A percentile compares a stretch with the other conserved stretches of the same genome.
phyloP scores from a whole-genome alignment of 1,284 basidiomycete genomes.

The Pisolithus thermaeus region DNA sequence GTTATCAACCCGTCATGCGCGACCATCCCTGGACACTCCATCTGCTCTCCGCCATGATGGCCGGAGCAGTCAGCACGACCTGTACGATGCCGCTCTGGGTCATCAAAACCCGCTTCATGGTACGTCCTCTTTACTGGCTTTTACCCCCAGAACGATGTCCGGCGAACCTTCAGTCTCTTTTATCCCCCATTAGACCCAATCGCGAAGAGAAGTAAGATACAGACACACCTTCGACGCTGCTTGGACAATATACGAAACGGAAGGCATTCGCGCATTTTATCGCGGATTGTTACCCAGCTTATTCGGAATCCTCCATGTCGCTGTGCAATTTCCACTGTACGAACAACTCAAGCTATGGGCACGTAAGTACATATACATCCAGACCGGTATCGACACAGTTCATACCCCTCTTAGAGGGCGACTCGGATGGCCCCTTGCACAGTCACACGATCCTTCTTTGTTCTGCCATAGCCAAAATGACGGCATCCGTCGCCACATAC shows the following conservation, averaged over 20 bases:
- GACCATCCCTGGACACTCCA: constrained; percentile 82
- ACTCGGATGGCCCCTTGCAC: constrained; percentile 54
- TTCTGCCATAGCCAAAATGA: constrained; percentile 89
- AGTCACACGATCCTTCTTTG: constrained; percentile 75
- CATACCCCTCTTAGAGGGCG: constrained; percentile 37
- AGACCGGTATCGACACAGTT: not conserved
- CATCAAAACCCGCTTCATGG: constrained; percentile 97
- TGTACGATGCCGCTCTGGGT: constrained; percentile 95
- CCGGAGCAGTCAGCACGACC: constrained; percentile 85
- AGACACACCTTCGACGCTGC: constrained; percentile 86
- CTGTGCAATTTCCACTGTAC: constrained; percentile 95
- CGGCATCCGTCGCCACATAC: constrained; percentile 89
- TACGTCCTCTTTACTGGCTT: constrained; percentile 32
- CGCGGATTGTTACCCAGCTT: constrained; percentile 86
- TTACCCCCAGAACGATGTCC: constrained; percentile 1
- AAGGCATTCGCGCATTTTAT: constrained; percentile 85
- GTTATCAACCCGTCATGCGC: constrained; percentile 68
- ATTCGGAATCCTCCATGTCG: constrained; percentile 87
- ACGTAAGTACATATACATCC: constrained; percentile 48
- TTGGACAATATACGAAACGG: constrained; percentile 77
- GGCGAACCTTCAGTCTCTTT: not conserved
- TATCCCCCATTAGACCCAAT: constrained; percentile 57
- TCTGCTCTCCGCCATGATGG: constrained; percentile 88
- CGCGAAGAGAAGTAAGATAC: constrained; percentile 69
- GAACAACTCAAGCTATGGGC: constrained; percentile 83